phyloP scores from a whole-genome alignment of 1,139 yeast species.

The Taphrina pruni region DNA sequence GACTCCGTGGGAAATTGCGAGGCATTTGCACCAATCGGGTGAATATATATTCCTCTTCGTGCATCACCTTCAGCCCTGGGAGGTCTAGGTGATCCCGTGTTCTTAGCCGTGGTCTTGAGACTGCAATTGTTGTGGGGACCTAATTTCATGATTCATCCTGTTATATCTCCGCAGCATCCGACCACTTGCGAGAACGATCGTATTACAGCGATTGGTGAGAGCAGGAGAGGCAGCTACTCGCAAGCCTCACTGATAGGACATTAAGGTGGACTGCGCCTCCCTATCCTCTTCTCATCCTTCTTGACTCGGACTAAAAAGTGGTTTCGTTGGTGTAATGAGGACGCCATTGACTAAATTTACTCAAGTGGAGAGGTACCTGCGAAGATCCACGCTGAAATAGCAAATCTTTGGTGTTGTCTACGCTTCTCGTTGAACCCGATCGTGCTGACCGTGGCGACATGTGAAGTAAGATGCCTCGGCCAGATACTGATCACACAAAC shows the following conservation, averaged over 20 bases:
- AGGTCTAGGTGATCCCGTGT: no score
- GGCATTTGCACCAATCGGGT: background rate
- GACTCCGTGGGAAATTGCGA: background rate
- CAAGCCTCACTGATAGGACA: background rate
- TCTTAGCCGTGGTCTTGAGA: no score
- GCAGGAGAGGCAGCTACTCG: no score
- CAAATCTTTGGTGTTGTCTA: background rate
- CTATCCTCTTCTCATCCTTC: background rate
- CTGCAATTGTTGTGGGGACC: background rate
- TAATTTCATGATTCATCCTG: background rate
- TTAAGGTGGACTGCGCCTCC: conserved; percentile 8
- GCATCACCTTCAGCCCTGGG: background rate
- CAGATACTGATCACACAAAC: background rate
- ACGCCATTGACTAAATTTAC: no score
- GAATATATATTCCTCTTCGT: background rate
- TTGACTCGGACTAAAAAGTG: background rate
- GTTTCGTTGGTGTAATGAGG: no score
- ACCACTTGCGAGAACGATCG: no score
- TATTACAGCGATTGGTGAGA: no score
- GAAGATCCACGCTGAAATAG: background rate
- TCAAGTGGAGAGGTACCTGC: no score
- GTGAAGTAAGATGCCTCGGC: conserved; percentile 1
- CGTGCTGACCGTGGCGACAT: background rate
- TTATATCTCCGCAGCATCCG: no score
- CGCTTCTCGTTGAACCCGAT: background rate